Evolutionary conservation across 2,329 filamentous ascomycete species (phyloP).

Genomic region (Pestalotiopsis fici): DNA sequence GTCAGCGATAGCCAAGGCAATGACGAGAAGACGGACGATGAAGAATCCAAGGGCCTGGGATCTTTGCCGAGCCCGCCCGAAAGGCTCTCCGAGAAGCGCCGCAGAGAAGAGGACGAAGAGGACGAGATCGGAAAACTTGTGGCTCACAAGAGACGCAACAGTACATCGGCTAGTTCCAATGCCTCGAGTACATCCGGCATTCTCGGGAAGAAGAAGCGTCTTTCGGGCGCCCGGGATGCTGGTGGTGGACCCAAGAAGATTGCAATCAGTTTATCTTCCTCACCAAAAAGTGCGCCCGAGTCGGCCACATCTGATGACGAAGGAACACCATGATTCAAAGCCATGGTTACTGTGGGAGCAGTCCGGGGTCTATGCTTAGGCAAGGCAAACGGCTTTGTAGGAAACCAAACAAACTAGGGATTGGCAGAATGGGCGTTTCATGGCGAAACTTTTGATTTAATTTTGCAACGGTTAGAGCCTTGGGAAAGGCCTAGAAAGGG

Average conservation of each 20-base stretch:
- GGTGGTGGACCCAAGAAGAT: slow-evolving; percentile 53
- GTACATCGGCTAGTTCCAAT: slow-evolving; percentile 49
- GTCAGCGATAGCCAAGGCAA: not conserved
- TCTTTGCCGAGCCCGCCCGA: slow-evolving; percentile 65
- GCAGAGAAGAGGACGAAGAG: slow-evolving; percentile 90
- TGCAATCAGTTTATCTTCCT: slow-evolving; percentile 56
- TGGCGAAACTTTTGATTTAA: slow-evolving; percentile 18
- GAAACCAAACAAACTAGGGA: slow-evolving; percentile 22
- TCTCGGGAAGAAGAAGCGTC: slow-evolving; percentile 47
- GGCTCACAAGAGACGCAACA: slow-evolving; percentile 62
- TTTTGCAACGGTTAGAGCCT: slow-evolving; percentile 22
- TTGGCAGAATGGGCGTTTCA: slow-evolving; percentile 28
- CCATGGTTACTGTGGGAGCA: not conserved
- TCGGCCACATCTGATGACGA: slow-evolving; percentile 16
- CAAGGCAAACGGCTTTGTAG: slow-evolving; percentile 15
- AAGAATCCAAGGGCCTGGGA: slow-evolving; percentile 32
- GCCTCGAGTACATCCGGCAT: slow-evolving; percentile 35
- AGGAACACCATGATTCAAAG: slow-evolving; percentile 16
- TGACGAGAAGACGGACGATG: slow-evolving; percentile 23
- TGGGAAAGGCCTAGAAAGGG: slow-evolving; percentile 12
- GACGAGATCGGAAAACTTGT: slow-evolving; percentile 87
- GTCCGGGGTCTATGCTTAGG: not conserved
- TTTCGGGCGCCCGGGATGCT: slow-evolving; percentile 39
- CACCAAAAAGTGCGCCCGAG: slow-evolving; percentile 33
- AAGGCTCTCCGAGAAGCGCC: slow-evolving; percentile 82